A percentile compares a stretch with the other conserved stretches of the same genome.
phyloP scores from a whole-genome alignment of 352 stramenopile species.

The Globisporangium nunn region DNA sequence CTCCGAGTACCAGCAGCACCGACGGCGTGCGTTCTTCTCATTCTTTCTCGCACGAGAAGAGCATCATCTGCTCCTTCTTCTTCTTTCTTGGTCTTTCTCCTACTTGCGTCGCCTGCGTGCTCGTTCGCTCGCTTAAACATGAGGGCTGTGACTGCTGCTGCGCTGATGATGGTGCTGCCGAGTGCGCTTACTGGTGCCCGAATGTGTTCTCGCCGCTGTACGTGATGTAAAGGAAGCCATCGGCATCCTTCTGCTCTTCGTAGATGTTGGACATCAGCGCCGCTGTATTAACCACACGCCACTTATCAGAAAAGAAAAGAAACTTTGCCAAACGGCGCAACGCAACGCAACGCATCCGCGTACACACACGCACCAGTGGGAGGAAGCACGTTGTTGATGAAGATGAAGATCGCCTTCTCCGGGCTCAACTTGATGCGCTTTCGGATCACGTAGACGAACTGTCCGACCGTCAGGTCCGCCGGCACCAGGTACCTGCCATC shows the following conservation, averaged over 20 bases:
- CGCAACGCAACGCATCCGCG: not conserved
- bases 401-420: constrained; percentile 98
- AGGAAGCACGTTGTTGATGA: constrained; percentile 98
- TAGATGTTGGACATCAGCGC: constrained; percentile 99
- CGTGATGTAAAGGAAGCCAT: constrained; percentile 99
- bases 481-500: constrained; percentile 90
- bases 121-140: not conserved
- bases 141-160: not conserved
- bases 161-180: constrained; percentile 7
- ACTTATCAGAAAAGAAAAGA: not conserved
- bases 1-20: not conserved
- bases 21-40: not conserved
- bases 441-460: constrained; percentile 99
- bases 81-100: not conserved
- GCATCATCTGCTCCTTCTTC: not conserved
- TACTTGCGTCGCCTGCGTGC: not conserved
- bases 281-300: constrained; percentile 29
- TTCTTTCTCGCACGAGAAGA: not conserved
- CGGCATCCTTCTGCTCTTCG: constrained; percentile 98
- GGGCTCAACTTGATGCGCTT: constrained; percentile 98
- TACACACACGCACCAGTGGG: constrained; percentile 72
- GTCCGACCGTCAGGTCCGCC: constrained; percentile 94
- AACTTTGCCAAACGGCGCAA: not conserved
- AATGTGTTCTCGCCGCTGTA: constrained; percentile 99
- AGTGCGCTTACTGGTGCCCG: constrained; percentile 63